Evolutionary conservation across 2,329 filamentous ascomycete genomes (phyloP).

Genomic region (Cladophialophora psammophila): DNA sequence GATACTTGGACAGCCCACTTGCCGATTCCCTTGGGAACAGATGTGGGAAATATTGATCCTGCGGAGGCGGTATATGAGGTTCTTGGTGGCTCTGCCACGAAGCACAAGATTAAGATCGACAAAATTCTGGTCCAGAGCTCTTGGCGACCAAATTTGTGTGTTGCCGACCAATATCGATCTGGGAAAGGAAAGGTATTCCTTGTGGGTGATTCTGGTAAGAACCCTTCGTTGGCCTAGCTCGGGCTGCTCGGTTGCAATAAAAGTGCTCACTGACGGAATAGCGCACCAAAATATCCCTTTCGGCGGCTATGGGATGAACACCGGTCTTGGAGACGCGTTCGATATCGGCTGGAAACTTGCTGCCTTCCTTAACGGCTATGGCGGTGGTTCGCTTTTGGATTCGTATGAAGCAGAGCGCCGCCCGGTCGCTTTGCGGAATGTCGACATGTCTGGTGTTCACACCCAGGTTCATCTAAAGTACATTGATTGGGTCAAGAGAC

Average conservation of each 20-base stretch:
- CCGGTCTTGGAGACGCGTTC: conserved; percentile 46
- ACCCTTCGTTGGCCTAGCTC: conserved; percentile 12
- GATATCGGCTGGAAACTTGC: conserved; percentile 49
- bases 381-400: conserved; percentile 38
- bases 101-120: conserved; percentile 44
- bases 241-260: too few relatives aligned
- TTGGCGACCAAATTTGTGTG: conserved; percentile 44
- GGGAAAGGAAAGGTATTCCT: conserved; percentile 41
- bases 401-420: conserved; percentile 45
- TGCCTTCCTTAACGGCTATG: conserved; percentile 41
- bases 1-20: conserved; percentile 47
- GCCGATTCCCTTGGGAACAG: conserved; percentile 33
- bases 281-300: conserved; percentile 44
- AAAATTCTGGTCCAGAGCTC: conserved; percentile 44
- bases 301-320: conserved; percentile 52
- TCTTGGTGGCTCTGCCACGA: conserved; percentile 37
- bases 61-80: conserved; percentile 38
- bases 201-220: conserved; percentile 40
- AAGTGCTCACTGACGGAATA: not conserved
- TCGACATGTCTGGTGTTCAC: conserved; percentile 39
- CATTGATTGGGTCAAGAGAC: conserved; percentile 1
- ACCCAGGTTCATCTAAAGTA: conserved; percentile 16
- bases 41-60: conserved; percentile 35
- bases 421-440: conserved; percentile 41
- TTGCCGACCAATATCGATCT: conserved; percentile 42